Conservation (phyloP, 495 filamentous ascomycete genomes). For the Ramalina intermedia region DNA sequence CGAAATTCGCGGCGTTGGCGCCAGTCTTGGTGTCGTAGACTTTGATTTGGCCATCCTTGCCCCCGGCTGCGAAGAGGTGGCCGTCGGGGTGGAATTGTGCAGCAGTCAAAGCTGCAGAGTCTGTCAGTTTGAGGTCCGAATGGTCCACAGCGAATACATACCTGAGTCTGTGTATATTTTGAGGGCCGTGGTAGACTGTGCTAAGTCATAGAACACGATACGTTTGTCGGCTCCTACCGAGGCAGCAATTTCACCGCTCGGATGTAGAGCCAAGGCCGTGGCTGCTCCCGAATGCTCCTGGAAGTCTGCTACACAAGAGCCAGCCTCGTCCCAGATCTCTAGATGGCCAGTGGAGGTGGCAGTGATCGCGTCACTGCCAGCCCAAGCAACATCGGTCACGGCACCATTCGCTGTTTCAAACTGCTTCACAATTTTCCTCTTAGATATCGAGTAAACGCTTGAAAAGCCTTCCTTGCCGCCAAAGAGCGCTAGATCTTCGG, state of each 20-base stretch:
- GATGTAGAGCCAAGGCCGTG: conserved; percentile 66
- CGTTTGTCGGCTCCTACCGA: conserved; percentile 88
- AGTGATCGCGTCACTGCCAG: conserved; percentile 53
- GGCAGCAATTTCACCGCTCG: conserved; percentile 69
- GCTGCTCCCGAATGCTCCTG: conserved; percentile 66
- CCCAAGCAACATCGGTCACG: conserved; percentile 71
- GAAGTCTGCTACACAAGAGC: conserved; percentile 44
- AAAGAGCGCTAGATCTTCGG: conserved; percentile 57
- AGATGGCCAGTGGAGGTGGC: conserved; percentile 63
- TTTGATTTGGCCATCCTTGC: conserved; percentile 59
- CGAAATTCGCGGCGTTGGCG: conserved; percentile 53
- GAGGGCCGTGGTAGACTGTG: conserved; percentile 45
- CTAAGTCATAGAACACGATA: conserved; percentile 79
- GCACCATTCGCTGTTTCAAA: conserved; percentile 47
- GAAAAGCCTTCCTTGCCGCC: conserved; percentile 66
- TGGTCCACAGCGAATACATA: conserved; percentile 29
- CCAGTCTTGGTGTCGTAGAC: conserved; percentile 72
- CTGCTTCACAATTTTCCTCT: conserved; percentile 51
- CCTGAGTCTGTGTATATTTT: conserved; percentile 71
- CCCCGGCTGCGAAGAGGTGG: conserved; percentile 77
- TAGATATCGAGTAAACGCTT: conserved; percentile 63
- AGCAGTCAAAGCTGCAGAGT: conserved; percentile 51
- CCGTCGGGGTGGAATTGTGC: conserved; percentile 91
- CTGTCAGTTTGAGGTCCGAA: conserved; percentile 19
- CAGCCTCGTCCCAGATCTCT: conserved; percentile 59